phyloP scores from a whole-genome alignment of 2,329 filamentous ascomycete genomes.

The Fonsecaea multimorphosa region DNA sequence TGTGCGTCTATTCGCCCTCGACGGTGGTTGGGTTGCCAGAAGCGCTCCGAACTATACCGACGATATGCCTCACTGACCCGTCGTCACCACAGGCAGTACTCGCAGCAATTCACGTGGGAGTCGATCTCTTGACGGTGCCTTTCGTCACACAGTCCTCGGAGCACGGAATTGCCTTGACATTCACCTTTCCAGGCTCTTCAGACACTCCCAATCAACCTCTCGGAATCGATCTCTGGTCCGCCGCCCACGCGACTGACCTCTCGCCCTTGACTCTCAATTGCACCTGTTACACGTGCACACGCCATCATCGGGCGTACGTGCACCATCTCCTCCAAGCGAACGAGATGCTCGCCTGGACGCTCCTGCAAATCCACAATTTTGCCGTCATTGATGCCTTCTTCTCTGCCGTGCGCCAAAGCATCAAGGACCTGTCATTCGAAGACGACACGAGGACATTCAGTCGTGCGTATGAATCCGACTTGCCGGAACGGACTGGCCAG shows the following conservation, averaged over 20 bases:
- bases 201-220: conserved; percentile 50
- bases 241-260: conserved; percentile 65
- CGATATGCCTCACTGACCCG: conserved; percentile 74
- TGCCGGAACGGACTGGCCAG: conserved; percentile 76
- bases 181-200: conserved; percentile 67
- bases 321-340: conserved; percentile 87
- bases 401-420: conserved; percentile 67
- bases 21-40: conserved; percentile 71
- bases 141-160: conserved; percentile 79
- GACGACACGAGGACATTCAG: conserved; percentile 66
- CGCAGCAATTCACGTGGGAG: conserved; percentile 73
- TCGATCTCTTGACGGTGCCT: conserved; percentile 79
- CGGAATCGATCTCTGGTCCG: conserved; percentile 78
- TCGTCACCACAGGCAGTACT: conserved; percentile 77
- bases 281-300: conserved; percentile 79
- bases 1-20: conserved; percentile 79
- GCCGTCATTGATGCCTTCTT: conserved; percentile 76
- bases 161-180: conserved; percentile 81
- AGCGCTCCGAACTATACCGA: conserved; percentile 68
- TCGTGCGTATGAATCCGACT: conserved; percentile 68
- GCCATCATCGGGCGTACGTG: conserved; percentile 84
- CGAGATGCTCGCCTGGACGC: conserved; percentile 95
- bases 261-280: conserved; percentile 69
- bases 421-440: conserved; percentile 63
- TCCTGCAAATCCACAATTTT: conserved; percentile 93